These are phyloP conservation scores for Aspergillus versicolor DNA, from an alignment of 2,329 filamentous ascomycete genomes.

Conservation along the genomic window DNA sequence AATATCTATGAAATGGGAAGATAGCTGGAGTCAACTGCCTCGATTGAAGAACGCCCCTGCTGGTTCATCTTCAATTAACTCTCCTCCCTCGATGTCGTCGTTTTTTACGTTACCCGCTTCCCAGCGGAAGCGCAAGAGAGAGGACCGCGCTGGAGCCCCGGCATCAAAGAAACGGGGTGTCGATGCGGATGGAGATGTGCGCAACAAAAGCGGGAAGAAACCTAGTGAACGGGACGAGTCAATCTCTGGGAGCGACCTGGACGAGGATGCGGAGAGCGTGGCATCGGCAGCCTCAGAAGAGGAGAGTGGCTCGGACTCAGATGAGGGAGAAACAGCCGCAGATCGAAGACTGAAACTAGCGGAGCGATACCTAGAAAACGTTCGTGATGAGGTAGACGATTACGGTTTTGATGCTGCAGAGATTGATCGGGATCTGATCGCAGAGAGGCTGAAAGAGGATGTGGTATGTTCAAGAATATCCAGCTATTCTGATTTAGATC, in stretches of 20 bases:
- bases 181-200: slow-evolving; percentile 31
- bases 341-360: slow-evolving; percentile 84
- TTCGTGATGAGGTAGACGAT: slow-evolving; percentile 78
- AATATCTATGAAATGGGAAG: neutral
- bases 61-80: slow-evolving; percentile 1
- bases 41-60: slow-evolving; percentile 5
- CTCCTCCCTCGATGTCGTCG: slow-evolving; percentile 69
- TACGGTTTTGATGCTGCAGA: slow-evolving; percentile 90
- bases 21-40: neutral
- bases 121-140: slow-evolving; percentile 87
- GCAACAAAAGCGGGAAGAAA: slow-evolving; percentile 42
- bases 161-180: slow-evolving; percentile 48
- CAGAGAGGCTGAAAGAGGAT: slow-evolving; percentile 86
- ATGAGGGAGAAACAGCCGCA: slow-evolving; percentile 78
- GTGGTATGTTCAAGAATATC: slow-evolving; percentile 52
- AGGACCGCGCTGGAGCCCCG: slow-evolving; percentile 43
- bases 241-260: slow-evolving; percentile 81
- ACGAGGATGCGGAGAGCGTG: slow-evolving; percentile 59
- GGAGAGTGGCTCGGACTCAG: slow-evolving; percentile 66
- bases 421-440: slow-evolving; percentile 88
- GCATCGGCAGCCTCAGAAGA: slow-evolving; percentile 49
- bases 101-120: slow-evolving; percentile 90
- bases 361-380: slow-evolving; percentile 88
- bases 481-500: neutral
- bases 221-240: slow-evolving; percentile 65